Percentiles rank a stretch among this genome's conserved stretches.
Conservation (phyloP, 2,329 filamentous ascomycete species). For the Aspergillus amoenus region DNA sequence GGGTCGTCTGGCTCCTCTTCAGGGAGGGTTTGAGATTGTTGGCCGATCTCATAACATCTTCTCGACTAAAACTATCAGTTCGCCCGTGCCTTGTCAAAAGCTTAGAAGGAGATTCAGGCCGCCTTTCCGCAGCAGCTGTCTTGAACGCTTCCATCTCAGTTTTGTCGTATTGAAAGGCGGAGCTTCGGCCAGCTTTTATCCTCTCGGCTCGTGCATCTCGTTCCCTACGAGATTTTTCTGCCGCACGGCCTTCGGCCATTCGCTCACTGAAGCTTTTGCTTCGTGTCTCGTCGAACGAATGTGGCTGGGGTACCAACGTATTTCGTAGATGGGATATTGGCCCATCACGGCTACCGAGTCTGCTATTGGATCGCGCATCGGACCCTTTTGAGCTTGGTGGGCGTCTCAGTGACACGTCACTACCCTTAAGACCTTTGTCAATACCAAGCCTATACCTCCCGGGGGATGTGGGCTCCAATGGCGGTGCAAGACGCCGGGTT, state of each 20-base stretch:
- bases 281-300: slow-evolving; percentile 27
- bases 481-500: slow-evolving; percentile 49
- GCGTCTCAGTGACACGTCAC: slow-evolving; percentile 80
- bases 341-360: slow-evolving; percentile 19
- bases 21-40: slow-evolving; percentile 28
- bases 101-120: slow-evolving; percentile 24
- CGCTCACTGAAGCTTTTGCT: slow-evolving; percentile 78
- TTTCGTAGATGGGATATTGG: neutral
- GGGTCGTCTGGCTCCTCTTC: slow-evolving; percentile 37
- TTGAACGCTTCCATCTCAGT: slow-evolving; percentile 46
- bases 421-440: slow-evolving; percentile 78
- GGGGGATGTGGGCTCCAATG: slow-evolving; percentile 67
- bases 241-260: slow-evolving; percentile 64
- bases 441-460: slow-evolving; percentile 80
- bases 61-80: slow-evolving; percentile 59
- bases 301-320: slow-evolving; percentile 2
- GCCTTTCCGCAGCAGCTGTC: slow-evolving; percentile 35
- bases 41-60: slow-evolving; percentile 54
- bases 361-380: slow-evolving; percentile 30
- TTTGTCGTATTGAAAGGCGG: slow-evolving; percentile 44
- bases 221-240: slow-evolving; percentile 40
- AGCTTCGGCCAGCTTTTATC: slow-evolving; percentile 40
- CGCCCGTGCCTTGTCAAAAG: slow-evolving; percentile 52
- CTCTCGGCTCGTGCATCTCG: slow-evolving; percentile 38
- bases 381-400: slow-evolving; percentile 44